Conservation (phyloP, 2,329 filamentous ascomycete genomes). For the Aspergillus sp. region DNA sequence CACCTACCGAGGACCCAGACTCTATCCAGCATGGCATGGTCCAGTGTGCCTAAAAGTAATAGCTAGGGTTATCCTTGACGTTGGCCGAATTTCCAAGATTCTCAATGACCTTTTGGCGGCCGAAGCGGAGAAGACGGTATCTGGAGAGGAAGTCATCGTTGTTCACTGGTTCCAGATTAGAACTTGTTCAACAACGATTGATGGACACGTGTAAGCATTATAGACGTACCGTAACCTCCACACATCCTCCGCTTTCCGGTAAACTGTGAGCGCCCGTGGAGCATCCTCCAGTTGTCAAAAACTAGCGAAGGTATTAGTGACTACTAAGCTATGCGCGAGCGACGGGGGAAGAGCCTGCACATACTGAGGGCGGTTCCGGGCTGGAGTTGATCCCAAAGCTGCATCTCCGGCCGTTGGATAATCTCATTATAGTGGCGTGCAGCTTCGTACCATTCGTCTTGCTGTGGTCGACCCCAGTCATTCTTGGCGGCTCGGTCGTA, state of each 20-base stretch:
- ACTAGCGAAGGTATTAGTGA: slow-evolving; percentile 42
- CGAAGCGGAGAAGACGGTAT: slow-evolving; percentile 63
- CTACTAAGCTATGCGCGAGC: too few species aligned
- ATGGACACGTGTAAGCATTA: slow-evolving; percentile 48
- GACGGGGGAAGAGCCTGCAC: slow-evolving; percentile 26
- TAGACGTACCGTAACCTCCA: slow-evolving; percentile 84
- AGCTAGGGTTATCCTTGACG: slow-evolving; percentile 6
- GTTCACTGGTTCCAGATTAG: slow-evolving; percentile 48
- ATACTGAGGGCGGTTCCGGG: slow-evolving; percentile 70
- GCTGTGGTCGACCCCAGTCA: slow-evolving; percentile 41
- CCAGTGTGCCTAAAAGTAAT: slow-evolving; percentile 3
- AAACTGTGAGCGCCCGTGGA: slow-evolving; percentile 80
- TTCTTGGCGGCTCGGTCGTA: slow-evolving; percentile 70
- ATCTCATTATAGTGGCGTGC: slow-evolving; percentile 66
- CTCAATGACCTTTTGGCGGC: slow-evolving; percentile 27
- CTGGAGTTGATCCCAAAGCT: slow-evolving; percentile 72
- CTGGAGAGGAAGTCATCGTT: slow-evolving; percentile 73
- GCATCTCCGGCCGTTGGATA: slow-evolving; percentile 54
- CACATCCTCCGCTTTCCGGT: slow-evolving; percentile 79
- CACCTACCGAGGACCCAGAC: neutral
- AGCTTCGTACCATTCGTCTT: slow-evolving; percentile 67
- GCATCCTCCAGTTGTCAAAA: slow-evolving; percentile 92
- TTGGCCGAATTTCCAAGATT: slow-evolving; percentile 19
- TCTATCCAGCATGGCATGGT: neutral
- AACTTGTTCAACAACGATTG: neutral